Base-by-base conservation (phyloP, 371 early-diverging fungal species). In the Umbelopsis sp. region DNA sequence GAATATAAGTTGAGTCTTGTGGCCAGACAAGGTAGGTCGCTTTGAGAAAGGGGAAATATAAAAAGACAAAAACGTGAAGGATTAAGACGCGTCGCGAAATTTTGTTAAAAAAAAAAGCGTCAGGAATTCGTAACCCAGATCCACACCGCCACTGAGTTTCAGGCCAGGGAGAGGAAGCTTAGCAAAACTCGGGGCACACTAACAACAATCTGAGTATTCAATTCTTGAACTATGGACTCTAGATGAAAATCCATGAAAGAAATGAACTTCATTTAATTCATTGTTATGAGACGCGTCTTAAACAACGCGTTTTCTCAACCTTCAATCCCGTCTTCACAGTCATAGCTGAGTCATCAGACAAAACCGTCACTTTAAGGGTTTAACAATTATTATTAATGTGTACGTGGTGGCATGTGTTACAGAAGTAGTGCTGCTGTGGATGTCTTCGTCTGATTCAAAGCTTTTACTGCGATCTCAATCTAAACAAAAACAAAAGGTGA, bases 381-480 rank as follows among this genome's bases (percentile, higher is more conserved):
- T 35, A 25, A 20, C 48, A 18, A 48, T 57, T 16, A 12, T 57
- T 57, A 37, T 25, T 57, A 57, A 57, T 57, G 3, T 3, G 18
- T 35, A 18, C 22, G 29, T 53, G 22, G 53, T 53, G 14, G 20
- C 14, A 53, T 45, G 18, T 45, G 18, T 18, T 48, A 48, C 48
- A 18, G 16, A 35, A 57, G 32, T 14, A 32, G 35, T 57, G 57
- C 29, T 57, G 29, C 29, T 18, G 29, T 35, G 14, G 57, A 12
- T 11, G 35, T 35, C 35, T 57, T 57, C 35, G 57, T 57, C 35
- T 57, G 57, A 35, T 57, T 57, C 32, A 84, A 65, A 38, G 76
- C 70, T 63, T 84, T 84, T 50, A 82, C 80, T 14, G 75, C 82
- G 69, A 84, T 84, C 72, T 82, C 82, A 71, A 81, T 77, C 84